Conservation (phyloP, 2,329 filamentous ascomycete species). For the Rosellinia necatrix region DNA sequence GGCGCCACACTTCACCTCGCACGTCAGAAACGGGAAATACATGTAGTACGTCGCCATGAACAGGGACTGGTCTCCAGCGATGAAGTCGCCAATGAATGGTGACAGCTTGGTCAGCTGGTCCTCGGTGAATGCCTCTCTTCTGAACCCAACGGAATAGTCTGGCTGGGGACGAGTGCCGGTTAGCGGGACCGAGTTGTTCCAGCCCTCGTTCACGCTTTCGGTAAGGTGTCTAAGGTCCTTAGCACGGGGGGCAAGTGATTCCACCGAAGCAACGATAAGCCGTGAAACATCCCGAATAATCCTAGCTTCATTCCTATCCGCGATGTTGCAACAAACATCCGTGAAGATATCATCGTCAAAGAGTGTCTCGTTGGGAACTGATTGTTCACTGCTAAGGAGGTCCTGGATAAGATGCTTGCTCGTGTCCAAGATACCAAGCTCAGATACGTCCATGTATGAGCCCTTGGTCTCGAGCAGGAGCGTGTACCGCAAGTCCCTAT, state of each 20-base stretch:
- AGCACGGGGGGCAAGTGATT: slow-evolving; percentile 39
- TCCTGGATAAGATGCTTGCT: neutral
- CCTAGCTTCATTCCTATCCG: slow-evolving; percentile 43
- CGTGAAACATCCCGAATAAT: slow-evolving; percentile 45
- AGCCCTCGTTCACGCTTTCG: slow-evolving; percentile 49
- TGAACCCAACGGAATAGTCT: slow-evolving; percentile 50
- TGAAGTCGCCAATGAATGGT: slow-evolving; percentile 42
- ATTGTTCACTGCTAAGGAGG: neutral
- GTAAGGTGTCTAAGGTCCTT: slow-evolving; percentile 41
- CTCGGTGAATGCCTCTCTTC: slow-evolving; percentile 46
- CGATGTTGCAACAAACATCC: slow-evolving; percentile 39
- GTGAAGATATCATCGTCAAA: slow-evolving; percentile 47
- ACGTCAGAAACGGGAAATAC: slow-evolving; percentile 55
- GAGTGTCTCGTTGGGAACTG: slow-evolving; percentile 40
- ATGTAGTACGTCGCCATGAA: slow-evolving; percentile 52
- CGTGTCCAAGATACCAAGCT: neutral
- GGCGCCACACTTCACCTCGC: slow-evolving; percentile 51
- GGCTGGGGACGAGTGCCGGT: slow-evolving; percentile 46
- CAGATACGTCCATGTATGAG: neutral
- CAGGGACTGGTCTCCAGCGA: slow-evolving; percentile 41
- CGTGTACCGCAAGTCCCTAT: neutral
- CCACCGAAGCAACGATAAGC: slow-evolving; percentile 47
- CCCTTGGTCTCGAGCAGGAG: neutral
- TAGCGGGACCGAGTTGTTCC: slow-evolving; percentile 44
- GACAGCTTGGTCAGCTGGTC: slow-evolving; percentile 48